These are phyloP conservation scores for Penicillium italicum DNA, from an alignment of 2,329 filamentous ascomycete genomes.

Conservation along the genomic window DNA sequence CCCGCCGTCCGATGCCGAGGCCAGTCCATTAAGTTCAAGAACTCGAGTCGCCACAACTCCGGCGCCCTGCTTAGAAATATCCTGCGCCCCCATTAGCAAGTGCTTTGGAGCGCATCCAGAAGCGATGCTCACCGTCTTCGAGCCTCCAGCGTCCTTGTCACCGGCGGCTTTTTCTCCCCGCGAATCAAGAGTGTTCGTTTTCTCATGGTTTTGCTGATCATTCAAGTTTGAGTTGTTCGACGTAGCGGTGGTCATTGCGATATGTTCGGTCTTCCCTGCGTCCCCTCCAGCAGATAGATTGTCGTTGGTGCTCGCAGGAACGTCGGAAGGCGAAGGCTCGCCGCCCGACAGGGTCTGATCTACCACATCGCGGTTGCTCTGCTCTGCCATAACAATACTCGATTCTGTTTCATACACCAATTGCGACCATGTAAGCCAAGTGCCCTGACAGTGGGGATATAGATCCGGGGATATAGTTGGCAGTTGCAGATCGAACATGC, in stretches of 20 bases:
- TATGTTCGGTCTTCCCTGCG: conserved; percentile 43
- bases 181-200: conserved; percentile 17
- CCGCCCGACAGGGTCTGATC: conserved; percentile 66
- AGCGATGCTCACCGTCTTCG: conserved; percentile 31
- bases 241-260: conserved; percentile 34
- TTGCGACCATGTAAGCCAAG: conserved; percentile 35
- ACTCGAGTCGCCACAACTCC: conserved; percentile 35
- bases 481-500: conserved; percentile 19
- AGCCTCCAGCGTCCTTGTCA: conserved; percentile 26
- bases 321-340: conserved; percentile 62
- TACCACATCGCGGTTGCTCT: conserved; percentile 68
- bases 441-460: conserved; percentile 20
- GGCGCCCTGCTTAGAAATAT: conserved; percentile 30
- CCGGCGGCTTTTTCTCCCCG: conserved; percentile 20
- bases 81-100: conserved; percentile 25
- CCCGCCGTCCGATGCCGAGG: conserved; percentile 36
- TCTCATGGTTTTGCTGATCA: conserved; percentile 24
- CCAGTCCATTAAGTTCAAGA: conserved; percentile 40
- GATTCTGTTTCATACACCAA: conserved; percentile 40
- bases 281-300: conserved; percentile 51
- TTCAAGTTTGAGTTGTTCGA: conserved; percentile 27
- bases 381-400: conserved; percentile 69
- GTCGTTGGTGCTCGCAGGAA: conserved; percentile 59
- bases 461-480: conserved; percentile 11
- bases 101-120: conserved; percentile 7